These are phyloP conservation scores for Graphilbum ipis-grandicollis DNA, from an alignment of 2,329 filamentous ascomycete genomes.

Conservation along the genomic window DNA sequence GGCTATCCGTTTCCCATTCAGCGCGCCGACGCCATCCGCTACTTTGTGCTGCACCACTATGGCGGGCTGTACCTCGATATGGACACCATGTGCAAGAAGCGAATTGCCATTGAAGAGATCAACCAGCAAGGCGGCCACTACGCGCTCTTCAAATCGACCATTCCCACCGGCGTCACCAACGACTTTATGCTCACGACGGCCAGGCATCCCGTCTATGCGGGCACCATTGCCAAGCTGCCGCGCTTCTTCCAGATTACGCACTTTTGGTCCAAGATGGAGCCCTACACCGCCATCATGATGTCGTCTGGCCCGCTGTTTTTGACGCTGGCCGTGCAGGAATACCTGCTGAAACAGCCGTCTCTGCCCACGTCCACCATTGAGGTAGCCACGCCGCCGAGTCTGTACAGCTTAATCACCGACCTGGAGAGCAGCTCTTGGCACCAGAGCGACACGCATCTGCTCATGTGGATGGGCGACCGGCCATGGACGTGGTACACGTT, in stretches of 20 bases:
- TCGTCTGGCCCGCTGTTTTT: constrained; percentile 61
- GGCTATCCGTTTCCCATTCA: constrained; percentile 60
- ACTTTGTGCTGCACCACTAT: constrained; percentile 61
- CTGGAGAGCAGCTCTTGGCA: constrained; percentile 24
- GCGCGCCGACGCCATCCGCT: constrained; percentile 61
- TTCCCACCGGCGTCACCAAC: constrained; percentile 65
- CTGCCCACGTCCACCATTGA: constrained; percentile 13
- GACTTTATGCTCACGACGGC: constrained; percentile 62
- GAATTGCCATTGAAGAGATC: constrained; percentile 1
- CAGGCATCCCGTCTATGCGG: constrained; percentile 57
- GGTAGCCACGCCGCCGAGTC: constrained; percentile 15
- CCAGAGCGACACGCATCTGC: constrained; percentile 23
- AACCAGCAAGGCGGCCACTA: constrained; percentile 1
- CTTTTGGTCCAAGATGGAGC: constrained; percentile 43
- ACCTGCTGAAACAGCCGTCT: constrained; percentile 32
- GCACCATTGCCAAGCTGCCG: constrained; percentile 49
- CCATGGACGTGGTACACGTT: constrained; percentile 17
- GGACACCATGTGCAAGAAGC: constrained; percentile 26
- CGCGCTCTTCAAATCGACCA: constrained; percentile 26
- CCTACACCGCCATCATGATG: constrained; percentile 67
- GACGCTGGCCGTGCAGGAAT: constrained; percentile 60
- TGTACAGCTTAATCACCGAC: constrained; percentile 14
- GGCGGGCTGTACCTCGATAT: constrained; percentile 71
- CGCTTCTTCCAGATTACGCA: constrained; percentile 37
- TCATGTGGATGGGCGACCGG: constrained; percentile 27